These are phyloP conservation scores for Zoysia pacifica DNA, from an alignment of 176 grass and related monocot species.

Conservation along the genomic window DNA sequence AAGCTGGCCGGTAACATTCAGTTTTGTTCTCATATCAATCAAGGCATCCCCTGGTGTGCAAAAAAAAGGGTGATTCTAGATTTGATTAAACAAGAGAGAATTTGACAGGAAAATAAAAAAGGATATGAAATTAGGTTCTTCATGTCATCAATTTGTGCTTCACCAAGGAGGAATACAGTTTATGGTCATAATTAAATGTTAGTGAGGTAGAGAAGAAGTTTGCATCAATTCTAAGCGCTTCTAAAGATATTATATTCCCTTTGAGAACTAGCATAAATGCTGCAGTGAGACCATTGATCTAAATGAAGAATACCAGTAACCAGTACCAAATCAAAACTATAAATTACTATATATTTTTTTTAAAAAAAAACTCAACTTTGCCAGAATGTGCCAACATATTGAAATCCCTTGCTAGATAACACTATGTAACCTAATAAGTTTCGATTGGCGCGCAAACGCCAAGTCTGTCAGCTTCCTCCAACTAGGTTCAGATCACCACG, in stretches of 20 bases:
- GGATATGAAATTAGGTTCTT: not conserved
- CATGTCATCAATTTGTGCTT: not conserved
- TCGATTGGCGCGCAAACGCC: not conserved
- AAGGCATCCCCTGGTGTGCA: slow-evolving; percentile 50
- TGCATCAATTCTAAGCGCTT: not conserved
- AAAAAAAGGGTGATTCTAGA: slow-evolving; percentile 15
- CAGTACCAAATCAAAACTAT: not conserved
- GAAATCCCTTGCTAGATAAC: not conserved
- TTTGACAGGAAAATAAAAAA: not conserved
- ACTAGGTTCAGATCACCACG: not conserved
- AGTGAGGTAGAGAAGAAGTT: not conserved
- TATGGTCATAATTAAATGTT: not conserved
- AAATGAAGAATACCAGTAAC: not conserved
- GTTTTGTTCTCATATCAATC: slow-evolving; percentile 58
- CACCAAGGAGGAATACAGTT: not conserved
- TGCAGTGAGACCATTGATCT: not conserved
- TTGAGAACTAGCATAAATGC: not conserved
- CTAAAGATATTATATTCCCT: not conserved
- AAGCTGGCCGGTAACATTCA: slow-evolving; percentile 59
- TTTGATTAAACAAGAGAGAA: not conserved
- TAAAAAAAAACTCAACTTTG: too few relatives aligned
- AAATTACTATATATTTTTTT: not conserved
- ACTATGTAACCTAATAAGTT: not conserved
- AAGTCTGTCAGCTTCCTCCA: not conserved
- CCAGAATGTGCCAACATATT: not conserved